Percentiles rank a stretch among this genome's conserved stretches.
phyloP scores from a whole-genome alignment of 768 basidiomycete species.

The Russula lepida region DNA sequence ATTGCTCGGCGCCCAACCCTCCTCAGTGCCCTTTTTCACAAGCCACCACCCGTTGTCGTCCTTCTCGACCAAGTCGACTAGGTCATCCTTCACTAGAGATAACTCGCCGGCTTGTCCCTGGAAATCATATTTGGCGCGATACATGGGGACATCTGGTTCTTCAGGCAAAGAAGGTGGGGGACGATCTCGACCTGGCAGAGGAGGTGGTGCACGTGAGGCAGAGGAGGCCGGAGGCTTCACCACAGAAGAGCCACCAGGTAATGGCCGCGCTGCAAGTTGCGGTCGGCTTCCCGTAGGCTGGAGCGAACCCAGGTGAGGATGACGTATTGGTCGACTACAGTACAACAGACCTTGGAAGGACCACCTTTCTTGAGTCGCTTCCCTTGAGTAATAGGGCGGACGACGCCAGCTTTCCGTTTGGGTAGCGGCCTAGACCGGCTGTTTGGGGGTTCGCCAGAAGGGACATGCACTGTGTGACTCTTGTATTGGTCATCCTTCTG shows the following conservation, averaged over 20 bases:
- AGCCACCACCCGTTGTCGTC: slow-evolving; percentile 98
- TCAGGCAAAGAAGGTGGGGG: slow-evolving; percentile 45
- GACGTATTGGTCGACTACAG: neutral
- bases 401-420: slow-evolving; percentile 79
- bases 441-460: slow-evolving; percentile 75
- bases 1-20: slow-evolving; percentile 95
- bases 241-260: slow-evolving; percentile 49
- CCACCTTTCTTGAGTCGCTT: slow-evolving; percentile 73
- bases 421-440: slow-evolving; percentile 81
- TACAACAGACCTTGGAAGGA: slow-evolving; percentile 39
- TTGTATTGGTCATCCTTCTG: slow-evolving; percentile 80
- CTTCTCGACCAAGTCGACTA: slow-evolving; percentile 87
- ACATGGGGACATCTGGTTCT: slow-evolving; percentile 63
- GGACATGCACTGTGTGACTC: slow-evolving; percentile 82
- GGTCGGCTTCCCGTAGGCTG: slow-evolving; percentile 28
- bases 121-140: slow-evolving; percentile 89
- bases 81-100: slow-evolving; percentile 79
- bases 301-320: slow-evolving; percentile 3
- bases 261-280: slow-evolving; percentile 53
- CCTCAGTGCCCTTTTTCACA: slow-evolving; percentile 68
- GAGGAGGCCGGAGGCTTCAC: slow-evolving; percentile 32
- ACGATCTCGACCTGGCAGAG: slow-evolving; percentile 35
- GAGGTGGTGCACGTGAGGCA: slow-evolving; percentile 37
- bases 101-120: slow-evolving; percentile 90
- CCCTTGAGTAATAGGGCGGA: slow-evolving; percentile 78